Evolutionary conservation across 768 basidiomycete species (phyloP), one percentile per base, ranked within the genome.

Genomic region (Auriscalpium orientale): DNA sequence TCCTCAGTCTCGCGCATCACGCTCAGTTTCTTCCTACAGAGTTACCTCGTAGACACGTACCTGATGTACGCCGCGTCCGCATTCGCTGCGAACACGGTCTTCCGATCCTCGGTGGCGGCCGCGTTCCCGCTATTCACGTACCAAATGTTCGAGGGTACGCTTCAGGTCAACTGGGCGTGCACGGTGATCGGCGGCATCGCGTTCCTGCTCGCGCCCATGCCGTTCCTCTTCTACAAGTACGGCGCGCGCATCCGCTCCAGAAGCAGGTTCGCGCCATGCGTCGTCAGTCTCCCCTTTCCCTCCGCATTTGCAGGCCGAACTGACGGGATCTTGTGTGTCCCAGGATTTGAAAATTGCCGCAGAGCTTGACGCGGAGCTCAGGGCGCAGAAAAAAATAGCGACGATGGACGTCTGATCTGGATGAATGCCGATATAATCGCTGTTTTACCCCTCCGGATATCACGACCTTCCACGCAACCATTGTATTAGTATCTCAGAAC

Each of bases 191-290:
- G 65, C 12, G 20, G 10, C 38, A 35, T 57, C 40, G 21, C 37
- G 15, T 16, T 57, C 51, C 34, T 58, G 28, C 53, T 58, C 46
- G 54, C 54, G 20, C 56, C 56, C 10, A 53, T 46, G 15, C 56
- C 56, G 8, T 57, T 57, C 52, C 15, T 84, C 28, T 85, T 88
- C 71, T 83, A 81, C 68, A 77, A 76, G 49, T 86, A 79, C 65
- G 85, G 86, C 1, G 69, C 79, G 1, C 60, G 60, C 35, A 80
- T 87, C 50, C 72, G 85, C 8, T 66, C 69, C 22, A 69, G 70
- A 51, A 83, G 81, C 62, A 78, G 70, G 58, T 83, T 79, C 57
- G 80, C 82, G 0, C 67, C 66, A 15, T 64, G 62, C 50, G 28
- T 50, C 16, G 55, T 54, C 15, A 34, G 46, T 18, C 3, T 54